These are phyloP conservation scores for Trichocladium uniseriatum DNA, from an alignment of 495 filamentous ascomycete genomes.

Conservation along the genomic window DNA sequence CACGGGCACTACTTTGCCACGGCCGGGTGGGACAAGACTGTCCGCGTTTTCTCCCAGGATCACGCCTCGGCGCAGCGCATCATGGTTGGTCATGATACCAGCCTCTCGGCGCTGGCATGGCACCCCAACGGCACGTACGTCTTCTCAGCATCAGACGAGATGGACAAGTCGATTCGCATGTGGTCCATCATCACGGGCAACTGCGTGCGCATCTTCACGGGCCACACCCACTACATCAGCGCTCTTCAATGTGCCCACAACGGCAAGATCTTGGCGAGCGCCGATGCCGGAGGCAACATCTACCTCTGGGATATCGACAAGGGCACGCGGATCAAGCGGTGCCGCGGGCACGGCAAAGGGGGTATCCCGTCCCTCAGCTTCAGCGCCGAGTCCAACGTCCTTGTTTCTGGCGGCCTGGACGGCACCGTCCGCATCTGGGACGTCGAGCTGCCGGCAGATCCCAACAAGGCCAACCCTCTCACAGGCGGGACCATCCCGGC, in stretches of 20 bases:
- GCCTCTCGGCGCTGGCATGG: slow-evolving; percentile 76
- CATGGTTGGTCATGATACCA: slow-evolving; percentile 82
- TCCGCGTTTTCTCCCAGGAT: slow-evolving; percentile 82
- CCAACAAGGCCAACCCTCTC: slow-evolving; percentile 28
- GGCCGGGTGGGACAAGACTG: slow-evolving; percentile 76
- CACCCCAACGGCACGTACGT: slow-evolving; percentile 89
- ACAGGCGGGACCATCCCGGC: slow-evolving; percentile 32
- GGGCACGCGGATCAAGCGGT: slow-evolving; percentile 75
- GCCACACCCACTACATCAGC: slow-evolving; percentile 77
- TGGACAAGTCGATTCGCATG: slow-evolving; percentile 90
- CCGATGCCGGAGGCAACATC: slow-evolving; percentile 76
- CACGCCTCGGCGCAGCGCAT: slow-evolving; percentile 82
- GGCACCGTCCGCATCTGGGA: slow-evolving; percentile 92
- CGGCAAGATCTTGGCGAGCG: slow-evolving; percentile 80
- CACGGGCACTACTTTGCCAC: slow-evolving; percentile 94
- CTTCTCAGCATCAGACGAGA: slow-evolving; percentile 71
- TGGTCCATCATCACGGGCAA: slow-evolving; percentile 84
- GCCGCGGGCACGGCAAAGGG: slow-evolving; percentile 87
- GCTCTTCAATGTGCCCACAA: slow-evolving; percentile 74
- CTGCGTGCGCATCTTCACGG: slow-evolving; percentile 83
- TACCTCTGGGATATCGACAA: slow-evolving; percentile 85
- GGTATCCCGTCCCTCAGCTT: slow-evolving; percentile 90
- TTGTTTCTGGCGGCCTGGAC: slow-evolving; percentile 86
- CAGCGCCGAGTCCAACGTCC: slow-evolving; percentile 77
- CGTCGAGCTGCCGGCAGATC: slow-evolving; percentile 53